Conservation (phyloP, 352 stramenopile species). For the Phytopythium delawarense region DNA sequence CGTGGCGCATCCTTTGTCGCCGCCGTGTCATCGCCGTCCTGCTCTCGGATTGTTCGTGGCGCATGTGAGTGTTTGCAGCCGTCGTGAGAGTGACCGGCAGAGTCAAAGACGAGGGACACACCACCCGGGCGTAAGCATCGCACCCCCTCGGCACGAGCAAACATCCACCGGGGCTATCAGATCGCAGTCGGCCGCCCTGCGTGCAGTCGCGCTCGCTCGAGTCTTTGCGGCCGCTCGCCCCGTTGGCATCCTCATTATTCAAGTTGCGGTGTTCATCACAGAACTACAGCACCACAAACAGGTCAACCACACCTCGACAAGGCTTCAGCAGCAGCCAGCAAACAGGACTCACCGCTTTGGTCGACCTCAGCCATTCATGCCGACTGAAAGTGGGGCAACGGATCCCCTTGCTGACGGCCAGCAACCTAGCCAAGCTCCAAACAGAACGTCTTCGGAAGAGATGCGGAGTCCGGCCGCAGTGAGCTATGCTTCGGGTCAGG, state of each 20-base stretch:
- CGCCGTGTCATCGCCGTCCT: neutral
- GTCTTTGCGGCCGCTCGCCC: neutral
- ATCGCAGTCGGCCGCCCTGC: no score
- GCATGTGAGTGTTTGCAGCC: neutral
- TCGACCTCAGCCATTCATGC: neutral
- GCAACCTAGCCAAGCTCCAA: neutral
- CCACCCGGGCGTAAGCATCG: neutral
- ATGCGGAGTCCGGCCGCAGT: conserved; percentile 11
- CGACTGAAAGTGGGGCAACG: neutral
- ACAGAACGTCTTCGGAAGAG: neutral
- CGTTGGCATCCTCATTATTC: neutral
- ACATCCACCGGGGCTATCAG: conserved; percentile 2
- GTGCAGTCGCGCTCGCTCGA: neutral
- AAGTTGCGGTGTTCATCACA: neutral
- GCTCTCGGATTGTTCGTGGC: no score
- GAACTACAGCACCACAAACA: no score
- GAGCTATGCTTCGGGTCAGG: conserved; percentile 22
- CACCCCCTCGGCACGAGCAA: neutral
- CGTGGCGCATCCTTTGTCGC: neutral
- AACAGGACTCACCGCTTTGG: neutral
- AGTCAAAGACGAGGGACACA: conserved; percentile 2
- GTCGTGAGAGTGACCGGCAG: neutral
- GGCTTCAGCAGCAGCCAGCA: neutral
- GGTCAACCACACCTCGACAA: neutral
- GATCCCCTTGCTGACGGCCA: neutral